Evolutionary conservation across 768 basidiomycete genomes (phyloP).

Genomic region (Podaxis sp.): DNA sequence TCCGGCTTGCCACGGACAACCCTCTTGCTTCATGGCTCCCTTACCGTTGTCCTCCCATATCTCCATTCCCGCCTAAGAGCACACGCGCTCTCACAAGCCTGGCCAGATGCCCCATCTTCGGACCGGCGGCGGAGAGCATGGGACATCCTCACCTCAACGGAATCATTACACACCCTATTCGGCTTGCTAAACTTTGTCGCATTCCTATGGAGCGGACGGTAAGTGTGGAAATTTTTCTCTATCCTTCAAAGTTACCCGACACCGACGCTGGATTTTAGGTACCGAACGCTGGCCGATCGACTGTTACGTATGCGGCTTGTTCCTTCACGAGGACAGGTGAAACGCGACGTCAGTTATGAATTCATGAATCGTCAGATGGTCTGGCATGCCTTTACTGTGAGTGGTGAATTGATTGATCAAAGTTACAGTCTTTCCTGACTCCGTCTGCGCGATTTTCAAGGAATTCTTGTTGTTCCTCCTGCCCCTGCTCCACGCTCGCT

Average conservation of each 20-base stretch:
- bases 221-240: conserved; percentile 25
- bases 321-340: conserved; percentile 66
- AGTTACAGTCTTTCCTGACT: neutral
- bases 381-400: conserved; percentile 96
- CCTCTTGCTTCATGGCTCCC: conserved; percentile 63
- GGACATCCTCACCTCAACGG: conserved; percentile 63
- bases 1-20: conserved; percentile 63
- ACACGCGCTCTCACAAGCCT: conserved; percentile 78
- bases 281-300: conserved; percentile 81
- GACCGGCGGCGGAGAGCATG: conserved; percentile 75
- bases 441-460: conserved; percentile 38
- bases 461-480: conserved; percentile 94
- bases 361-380: conserved; percentile 99
- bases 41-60: conserved; percentile 81
- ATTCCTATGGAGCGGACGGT: conserved; percentile 90
- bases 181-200: conserved; percentile 74
- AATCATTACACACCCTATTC: conserved; percentile 63
- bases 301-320: conserved; percentile 73
- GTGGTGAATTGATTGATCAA: conserved; percentile 26
- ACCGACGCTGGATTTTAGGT: conserved; percentile 44
- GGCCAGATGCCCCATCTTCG: conserved; percentile 88
- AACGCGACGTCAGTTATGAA: conserved; percentile 92
- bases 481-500: conserved; percentile 75
- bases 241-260: neutral
- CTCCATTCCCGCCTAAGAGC: conserved; percentile 70